Conservation (phyloP, 2,329 filamentous ascomycete genomes). For the Trichoderma atrobrunneum region DNA sequence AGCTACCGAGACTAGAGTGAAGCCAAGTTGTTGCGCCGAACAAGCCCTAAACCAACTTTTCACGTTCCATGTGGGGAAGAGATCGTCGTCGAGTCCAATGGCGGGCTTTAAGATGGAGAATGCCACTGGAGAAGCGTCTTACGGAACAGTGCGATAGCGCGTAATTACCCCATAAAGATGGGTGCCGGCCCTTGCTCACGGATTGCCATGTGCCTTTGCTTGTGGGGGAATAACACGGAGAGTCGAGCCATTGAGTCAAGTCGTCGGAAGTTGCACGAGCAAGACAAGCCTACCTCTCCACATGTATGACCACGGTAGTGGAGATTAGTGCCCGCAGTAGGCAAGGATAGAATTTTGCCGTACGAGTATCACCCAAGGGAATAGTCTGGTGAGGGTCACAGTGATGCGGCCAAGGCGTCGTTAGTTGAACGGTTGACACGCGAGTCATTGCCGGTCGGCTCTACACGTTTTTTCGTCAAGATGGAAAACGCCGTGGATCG, state of each 20-base stretch:
- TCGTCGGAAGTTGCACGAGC: constrained; percentile 7
- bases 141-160: neutral
- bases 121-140: neutral
- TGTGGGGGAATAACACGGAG: constrained; percentile 4
- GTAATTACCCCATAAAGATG: neutral
- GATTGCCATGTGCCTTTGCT: neutral
- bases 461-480: constrained; percentile 25
- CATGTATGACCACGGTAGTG: constrained; percentile 4
- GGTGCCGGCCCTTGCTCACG: neutral
- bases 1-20: constrained; percentile 2
- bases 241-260: neutral
- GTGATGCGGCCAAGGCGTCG: neutral
- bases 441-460: constrained; percentile 4
- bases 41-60: neutral
- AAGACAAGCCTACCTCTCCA: neutral
- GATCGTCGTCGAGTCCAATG: constrained; percentile 9
- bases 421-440: neutral
- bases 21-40: neutral
- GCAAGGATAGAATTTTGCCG: neutral
- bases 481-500: neutral
- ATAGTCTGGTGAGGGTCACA: constrained; percentile 1
- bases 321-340: neutral
- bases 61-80: constrained; percentile 11
- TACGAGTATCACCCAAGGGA: neutral
- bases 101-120: neutral